phyloP scores from a whole-genome alignment of 163 green algal species.

The Chlorella variabilis region DNA sequence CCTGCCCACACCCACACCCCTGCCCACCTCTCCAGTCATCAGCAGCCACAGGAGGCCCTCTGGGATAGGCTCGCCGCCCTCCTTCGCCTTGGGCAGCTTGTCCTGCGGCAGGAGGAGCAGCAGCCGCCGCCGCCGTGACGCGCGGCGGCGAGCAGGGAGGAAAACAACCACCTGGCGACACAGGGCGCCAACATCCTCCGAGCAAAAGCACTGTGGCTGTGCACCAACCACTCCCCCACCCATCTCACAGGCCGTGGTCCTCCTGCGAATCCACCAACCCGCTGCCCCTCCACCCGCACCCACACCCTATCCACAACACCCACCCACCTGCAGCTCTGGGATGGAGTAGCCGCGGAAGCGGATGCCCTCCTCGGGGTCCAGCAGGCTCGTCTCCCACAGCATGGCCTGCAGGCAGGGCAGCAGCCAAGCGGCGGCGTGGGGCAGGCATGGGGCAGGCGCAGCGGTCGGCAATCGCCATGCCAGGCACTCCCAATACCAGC shows the following conservation, averaged over 20 bases:
- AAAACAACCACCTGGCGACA: too few relatives aligned
- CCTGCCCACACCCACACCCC: too few relatives aligned
- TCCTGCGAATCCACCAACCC: too few relatives aligned
- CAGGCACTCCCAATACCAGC: too few relatives aligned
- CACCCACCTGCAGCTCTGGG: slow-evolving; percentile 75
- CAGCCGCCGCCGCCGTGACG: too few relatives aligned
- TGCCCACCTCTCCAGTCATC: slow-evolving; percentile 87
- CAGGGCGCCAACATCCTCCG: too few relatives aligned
- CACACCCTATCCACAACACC: neutral
- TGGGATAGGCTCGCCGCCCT: slow-evolving; percentile 89
- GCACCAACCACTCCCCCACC: too few relatives aligned
- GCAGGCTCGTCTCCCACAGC: slow-evolving; percentile 97
- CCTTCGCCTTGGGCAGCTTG: slow-evolving; percentile 41
- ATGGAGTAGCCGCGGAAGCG: slow-evolving; percentile 95
- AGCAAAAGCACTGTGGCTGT: too few relatives aligned
- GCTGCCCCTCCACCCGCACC: neutral
- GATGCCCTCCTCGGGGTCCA: slow-evolving; percentile 98
- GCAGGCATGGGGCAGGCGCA: neutral
- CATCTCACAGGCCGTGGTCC: too few relatives aligned
- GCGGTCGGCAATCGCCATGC: too few relatives aligned
- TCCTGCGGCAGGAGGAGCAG: slow-evolving; percentile 64
- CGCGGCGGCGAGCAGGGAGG: too few relatives aligned
- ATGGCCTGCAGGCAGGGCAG: slow-evolving; percentile 69
- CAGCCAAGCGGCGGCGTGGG: neutral
- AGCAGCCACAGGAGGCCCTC: slow-evolving; percentile 98